phyloP scores from a whole-genome alignment of 352 stramenopile genomes.

The Phytophthora tubulina region DNA sequence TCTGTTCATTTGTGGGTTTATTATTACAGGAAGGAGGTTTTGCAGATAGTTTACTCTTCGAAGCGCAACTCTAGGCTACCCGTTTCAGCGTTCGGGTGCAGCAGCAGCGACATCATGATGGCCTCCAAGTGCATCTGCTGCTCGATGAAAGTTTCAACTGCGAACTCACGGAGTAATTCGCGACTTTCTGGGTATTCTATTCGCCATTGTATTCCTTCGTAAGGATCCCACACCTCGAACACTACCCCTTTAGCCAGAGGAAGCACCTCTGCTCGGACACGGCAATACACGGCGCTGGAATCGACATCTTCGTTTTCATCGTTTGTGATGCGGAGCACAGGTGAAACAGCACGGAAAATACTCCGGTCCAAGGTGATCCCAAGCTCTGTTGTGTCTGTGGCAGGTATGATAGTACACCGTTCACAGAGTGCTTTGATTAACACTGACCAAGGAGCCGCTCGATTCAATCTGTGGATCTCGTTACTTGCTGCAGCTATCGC shows the following conservation, averaged over 20 bases:
- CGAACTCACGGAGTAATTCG: conserved; percentile 66
- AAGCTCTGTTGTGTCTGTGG: neutral
- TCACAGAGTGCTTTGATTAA: conserved; percentile 54
- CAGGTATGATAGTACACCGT: conserved; percentile 30
- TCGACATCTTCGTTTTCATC: conserved; percentile 32
- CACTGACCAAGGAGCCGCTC: conserved; percentile 42
- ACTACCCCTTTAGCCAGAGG: conserved; percentile 31
- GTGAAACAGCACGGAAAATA: conserved; percentile 48
- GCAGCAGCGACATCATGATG: conserved; percentile 59
- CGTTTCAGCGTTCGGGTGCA: conserved; percentile 42
- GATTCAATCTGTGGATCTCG: conserved; percentile 35
- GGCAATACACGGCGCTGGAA: conserved; percentile 48
- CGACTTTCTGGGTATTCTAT: conserved; percentile 62
- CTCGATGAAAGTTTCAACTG: conserved; percentile 60
- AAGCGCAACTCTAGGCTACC: conserved; percentile 54
- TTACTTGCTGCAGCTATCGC: conserved; percentile 28
- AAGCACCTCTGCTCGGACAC: conserved; percentile 47
- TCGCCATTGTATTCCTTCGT: conserved; percentile 28
- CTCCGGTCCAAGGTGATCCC: conserved; percentile 51
- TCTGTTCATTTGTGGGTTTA: neutral
- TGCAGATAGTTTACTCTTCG: conserved; percentile 48
- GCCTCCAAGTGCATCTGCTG: conserved; percentile 73
- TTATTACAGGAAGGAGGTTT: neutral
- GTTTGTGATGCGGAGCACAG: conserved; percentile 48
- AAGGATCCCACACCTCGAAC: conserved; percentile 58